A percentile compares a stretch with the other conserved stretches of the same genome.
These are phyloP conservation scores for Suillus discolor DNA, from an alignment of 768 basidiomycete genomes.

Conservation along the genomic window DNA sequence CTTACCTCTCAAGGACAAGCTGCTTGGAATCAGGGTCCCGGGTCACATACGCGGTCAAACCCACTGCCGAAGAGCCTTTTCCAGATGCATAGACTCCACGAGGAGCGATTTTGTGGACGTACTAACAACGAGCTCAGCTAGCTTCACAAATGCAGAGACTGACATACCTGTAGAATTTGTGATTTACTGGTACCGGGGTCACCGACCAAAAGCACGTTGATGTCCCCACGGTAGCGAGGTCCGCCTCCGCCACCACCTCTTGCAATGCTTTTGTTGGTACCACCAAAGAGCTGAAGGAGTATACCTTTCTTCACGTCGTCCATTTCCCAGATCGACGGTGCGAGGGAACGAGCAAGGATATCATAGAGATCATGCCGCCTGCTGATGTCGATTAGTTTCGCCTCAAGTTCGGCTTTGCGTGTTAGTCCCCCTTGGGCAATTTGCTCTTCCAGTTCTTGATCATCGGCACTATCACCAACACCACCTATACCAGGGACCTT, in stretches of 20 bases:
- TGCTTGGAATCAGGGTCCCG: conserved; percentile 98
- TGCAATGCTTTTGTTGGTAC: conserved; percentile 94
- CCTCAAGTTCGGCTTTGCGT: conserved; percentile 73
- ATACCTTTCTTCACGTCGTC: conserved; percentile 99
- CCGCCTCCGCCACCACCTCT: conserved; percentile 95
- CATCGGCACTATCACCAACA: conserved; percentile 67
- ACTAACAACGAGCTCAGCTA: conserved; percentile 47
- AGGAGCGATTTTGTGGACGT: conserved; percentile 98
- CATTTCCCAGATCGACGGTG: conserved; percentile 97
- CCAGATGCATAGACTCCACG: conserved; percentile 97
- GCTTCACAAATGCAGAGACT: background rate
- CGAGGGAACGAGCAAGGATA: conserved; percentile 78
- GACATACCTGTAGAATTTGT: conserved; percentile 84
- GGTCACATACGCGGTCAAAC: conserved; percentile 97
- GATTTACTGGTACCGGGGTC: conserved; percentile 98
- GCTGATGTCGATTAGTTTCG: conserved; percentile 73
- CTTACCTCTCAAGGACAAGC: conserved; percentile 91
- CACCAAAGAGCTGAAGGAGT: conserved; percentile 92
- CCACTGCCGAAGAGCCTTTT: conserved; percentile 97
- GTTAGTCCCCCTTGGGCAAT: conserved; percentile 38
- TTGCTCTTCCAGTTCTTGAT: conserved; percentile 57
- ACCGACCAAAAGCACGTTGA: conserved; percentile 96
- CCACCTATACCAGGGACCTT: conserved; percentile 70
- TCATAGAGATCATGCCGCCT: conserved; percentile 83
- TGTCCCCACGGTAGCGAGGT: conserved; percentile 95